Evolutionary conservation across 139 green algal genomes (phyloP), one percentile per base, ranked within the genome.

Genomic region (Tetratostichococcus sp.): DNA sequence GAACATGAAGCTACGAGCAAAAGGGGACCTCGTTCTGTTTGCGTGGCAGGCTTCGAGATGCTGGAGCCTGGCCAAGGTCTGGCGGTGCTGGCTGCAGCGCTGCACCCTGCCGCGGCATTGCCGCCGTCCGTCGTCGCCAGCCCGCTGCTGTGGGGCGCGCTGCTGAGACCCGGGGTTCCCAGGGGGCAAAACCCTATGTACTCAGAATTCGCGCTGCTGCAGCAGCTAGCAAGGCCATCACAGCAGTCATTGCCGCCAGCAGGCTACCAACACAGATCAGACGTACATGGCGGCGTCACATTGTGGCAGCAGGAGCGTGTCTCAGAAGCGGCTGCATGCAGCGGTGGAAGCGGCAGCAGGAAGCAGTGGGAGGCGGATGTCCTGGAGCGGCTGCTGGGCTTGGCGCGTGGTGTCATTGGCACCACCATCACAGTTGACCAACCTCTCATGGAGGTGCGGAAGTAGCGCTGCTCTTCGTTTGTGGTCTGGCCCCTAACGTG

Each of bases 31-130:
- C n/a, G n/a, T n/a, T 67, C 30, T 25, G 43, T 30, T 1, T 28
- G 11, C 39, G 34, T 43, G 71, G 33, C 73, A 72, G 28, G 88
- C 70, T 83, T 91, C 77, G 79, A 68, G 23, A 71, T 86, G 2
- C 66, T 93, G 26, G 69, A 57, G 34, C 76, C 86, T 17, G 69
- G 74, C 70, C 50, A 76, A 35, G 89, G 88, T 1, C 67, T 94
- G 73, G 58, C 71, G n/a, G 85, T 83, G 35, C 77, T 92, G 26
- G 69, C 71, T 30, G 73, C 69, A 8, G 28, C 58, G 5, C 26
- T 81, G 43, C 21, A 32, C 19, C 17, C 73, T 67, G 65, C 62
- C 25, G 30, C 70, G 30, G 16, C 11, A 21, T 30, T n/a, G 3
- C 35, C 59, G 58, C 21, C 69, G 26, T 67, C n/a, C 42, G 33